Percentiles rank a stretch among this genome's conserved stretches.
These are phyloP conservation scores for Symbiodinium natans DNA, from an alignment of 73 alveolate species.

Conservation along the genomic window DNA sequence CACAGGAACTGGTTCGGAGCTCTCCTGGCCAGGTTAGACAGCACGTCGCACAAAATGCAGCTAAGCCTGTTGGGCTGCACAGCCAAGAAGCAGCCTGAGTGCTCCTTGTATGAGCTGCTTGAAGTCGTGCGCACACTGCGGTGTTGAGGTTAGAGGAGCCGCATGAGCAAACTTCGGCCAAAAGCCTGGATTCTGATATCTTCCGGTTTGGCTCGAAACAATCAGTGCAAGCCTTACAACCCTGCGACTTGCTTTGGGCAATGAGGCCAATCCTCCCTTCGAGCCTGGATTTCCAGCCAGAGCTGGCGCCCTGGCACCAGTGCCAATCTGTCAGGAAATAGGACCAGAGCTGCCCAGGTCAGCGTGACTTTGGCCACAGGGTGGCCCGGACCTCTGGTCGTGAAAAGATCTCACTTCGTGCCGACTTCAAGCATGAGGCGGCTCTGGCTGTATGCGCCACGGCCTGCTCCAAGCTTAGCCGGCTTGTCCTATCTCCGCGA, in stretches of 20 bases:
- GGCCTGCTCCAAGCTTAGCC: background rate
- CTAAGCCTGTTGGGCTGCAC: background rate
- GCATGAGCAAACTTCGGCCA: background rate
- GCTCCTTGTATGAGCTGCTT: background rate
- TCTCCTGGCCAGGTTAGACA: background rate
- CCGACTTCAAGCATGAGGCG: background rate
- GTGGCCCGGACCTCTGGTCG: background rate
- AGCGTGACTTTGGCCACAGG: slow-evolving; percentile 5
- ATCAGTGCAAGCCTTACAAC: too few species aligned
- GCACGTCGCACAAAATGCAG: background rate
- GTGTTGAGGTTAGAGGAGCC: background rate
- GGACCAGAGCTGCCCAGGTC: background rate
- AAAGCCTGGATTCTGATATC: background rate
- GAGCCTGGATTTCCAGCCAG: background rate
- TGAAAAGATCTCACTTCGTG: background rate
- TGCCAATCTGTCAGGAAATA: background rate
- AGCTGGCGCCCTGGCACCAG: background rate
- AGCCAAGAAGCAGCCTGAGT: background rate
- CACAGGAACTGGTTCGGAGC: too few species aligned
- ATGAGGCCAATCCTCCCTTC: background rate
- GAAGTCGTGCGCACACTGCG: background rate
- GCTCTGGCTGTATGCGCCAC: background rate
- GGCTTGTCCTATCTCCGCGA: too few species aligned
- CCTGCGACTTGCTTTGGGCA: too few species aligned
- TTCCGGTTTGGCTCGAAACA: too few species aligned